phyloP scores from a whole-genome alignment of 179 eudicot genomes.

The Silene vulgaris region DNA sequence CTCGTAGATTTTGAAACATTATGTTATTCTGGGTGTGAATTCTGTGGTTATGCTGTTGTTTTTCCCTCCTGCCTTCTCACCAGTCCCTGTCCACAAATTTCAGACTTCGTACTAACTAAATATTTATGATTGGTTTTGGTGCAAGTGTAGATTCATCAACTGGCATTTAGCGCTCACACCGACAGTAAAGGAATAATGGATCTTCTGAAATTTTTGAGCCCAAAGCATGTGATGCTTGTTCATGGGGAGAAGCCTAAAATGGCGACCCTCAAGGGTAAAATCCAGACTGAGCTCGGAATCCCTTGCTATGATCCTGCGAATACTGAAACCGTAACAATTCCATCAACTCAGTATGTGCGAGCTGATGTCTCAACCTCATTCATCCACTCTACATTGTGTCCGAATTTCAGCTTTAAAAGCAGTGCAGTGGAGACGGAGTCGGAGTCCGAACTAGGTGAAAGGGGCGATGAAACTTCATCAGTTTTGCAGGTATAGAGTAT shows the following conservation, averaged over 20 bases:
- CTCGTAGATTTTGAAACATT: too few species aligned
- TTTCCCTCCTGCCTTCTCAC: too few species aligned
- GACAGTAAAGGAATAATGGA: conserved; percentile 94
- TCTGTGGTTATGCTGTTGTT: too few species aligned
- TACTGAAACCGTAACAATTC: conserved; percentile 47
- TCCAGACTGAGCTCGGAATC: conserved; percentile 55
- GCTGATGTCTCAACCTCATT: conserved; percentile 52
- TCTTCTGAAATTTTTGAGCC: conserved; percentile 68
- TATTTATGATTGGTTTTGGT: neutral
- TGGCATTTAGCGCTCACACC: conserved; percentile 82
- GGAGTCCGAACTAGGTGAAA: conserved; percentile 20
- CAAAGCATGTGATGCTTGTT: conserved; percentile 77
- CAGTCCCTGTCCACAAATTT: too few species aligned
- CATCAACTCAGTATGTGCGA: conserved; percentile 51
- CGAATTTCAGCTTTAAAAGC: conserved; percentile 59
- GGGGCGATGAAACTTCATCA: conserved; percentile 17
- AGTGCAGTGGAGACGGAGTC: conserved; percentile 15
- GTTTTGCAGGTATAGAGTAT: conserved; percentile 27
- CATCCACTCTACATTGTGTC: conserved; percentile 41
- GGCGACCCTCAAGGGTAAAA: conserved; percentile 52
- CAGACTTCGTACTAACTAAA: too few species aligned
- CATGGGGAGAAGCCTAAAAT: conserved; percentile 91
- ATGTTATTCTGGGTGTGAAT: too few species aligned
- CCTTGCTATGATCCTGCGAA: conserved; percentile 68
- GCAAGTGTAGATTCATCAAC: conserved; percentile 58